Conservation (phyloP, 73 alveolate species). For the Tetrahymena borealis region DNA sequence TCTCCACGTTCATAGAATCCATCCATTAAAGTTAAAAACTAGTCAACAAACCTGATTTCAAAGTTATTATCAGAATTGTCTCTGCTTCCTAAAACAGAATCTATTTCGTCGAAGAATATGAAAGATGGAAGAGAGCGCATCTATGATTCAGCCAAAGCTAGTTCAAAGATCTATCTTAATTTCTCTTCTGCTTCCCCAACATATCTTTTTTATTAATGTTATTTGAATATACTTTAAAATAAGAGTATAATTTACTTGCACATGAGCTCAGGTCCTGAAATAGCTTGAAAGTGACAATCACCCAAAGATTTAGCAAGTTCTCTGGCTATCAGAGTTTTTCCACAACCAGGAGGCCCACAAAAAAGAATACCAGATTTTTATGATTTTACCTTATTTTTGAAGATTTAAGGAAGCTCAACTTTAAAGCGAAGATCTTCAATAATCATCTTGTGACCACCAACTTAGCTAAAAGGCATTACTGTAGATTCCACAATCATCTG, state of each 20-base stretch:
- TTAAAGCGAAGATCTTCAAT: background rate
- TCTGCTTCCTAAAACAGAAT: slow-evolving; percentile 25
- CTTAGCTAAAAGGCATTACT: background rate
- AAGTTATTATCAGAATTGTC: slow-evolving; percentile 11
- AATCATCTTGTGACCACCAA: background rate
- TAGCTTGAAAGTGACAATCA: slow-evolving; percentile 51
- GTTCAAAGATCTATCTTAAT: slow-evolving; percentile 73
- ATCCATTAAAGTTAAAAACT: slow-evolving; percentile 53
- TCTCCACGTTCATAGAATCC: slow-evolving; percentile 54
- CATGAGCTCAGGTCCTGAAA: slow-evolving; percentile 66
- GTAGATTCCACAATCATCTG: too few species aligned
- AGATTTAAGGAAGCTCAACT: background rate
- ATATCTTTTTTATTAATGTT: background rate
- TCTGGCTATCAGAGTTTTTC: slow-evolving; percentile 49
- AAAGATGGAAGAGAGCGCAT: background rate
- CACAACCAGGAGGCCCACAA: slow-evolving; percentile 62
- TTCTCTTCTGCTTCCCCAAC: slow-evolving; percentile 72
- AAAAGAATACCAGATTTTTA: slow-evolving; percentile 30
- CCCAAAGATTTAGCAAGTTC: slow-evolving; percentile 73
- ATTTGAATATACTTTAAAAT: background rate
- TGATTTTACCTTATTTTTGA: background rate
- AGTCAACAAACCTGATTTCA: slow-evolving; percentile 41
- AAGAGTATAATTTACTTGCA: slow-evolving; percentile 45
- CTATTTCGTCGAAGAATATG: slow-evolving; percentile 35
- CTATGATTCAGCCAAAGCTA: slow-evolving; percentile 41